Base-by-base conservation (phyloP, 768 basidiomycete genomes). In the Mycena sanguinolenta region DNA sequence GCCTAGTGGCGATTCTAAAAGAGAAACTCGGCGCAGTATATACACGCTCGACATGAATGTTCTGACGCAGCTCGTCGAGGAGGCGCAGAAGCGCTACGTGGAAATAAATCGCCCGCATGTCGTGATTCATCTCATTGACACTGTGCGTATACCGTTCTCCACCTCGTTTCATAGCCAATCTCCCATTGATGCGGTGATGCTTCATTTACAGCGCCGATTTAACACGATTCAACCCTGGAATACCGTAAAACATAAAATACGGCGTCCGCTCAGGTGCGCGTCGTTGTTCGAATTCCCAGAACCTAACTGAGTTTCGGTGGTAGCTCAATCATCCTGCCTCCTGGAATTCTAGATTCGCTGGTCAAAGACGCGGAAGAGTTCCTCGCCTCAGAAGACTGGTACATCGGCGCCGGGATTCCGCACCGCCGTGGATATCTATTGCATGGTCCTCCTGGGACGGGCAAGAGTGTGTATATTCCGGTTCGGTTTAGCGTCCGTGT, bases 21-120 rank as follows among this genome's bases (percentile, higher is more conserved):
- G 14, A 38, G 6, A 38, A 38, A 7, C 8, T 14, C 14, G 6
- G 14, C 44, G 7, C 36, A 87, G 86, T 5, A 74, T 87, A 1
- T 87, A 86, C 74, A 84, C 85, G 0, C 80, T 82, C 34, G 76
- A 86, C 60, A 82, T 84, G 77, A 75, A 79, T 4, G 82, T 80
- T 6, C 73, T 88, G 7, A 83, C 83, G 4, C 75, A 78, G 9
- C 75, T 88, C 34, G 82, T 88, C 2, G 82, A 85, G 70, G 80
- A 84, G 25, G 84, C 86, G 7, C 79, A 81, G 6, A 55, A 67
- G n/a, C 78, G 79, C 53, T 88, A 86, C 71, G 55, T 83, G 39
- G 79, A 84, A 71, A 79, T 80, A 34, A 83, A 77, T 42, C 80
- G 78, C 25, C 84, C 84, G 1, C 77, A 85, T 58, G 82, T 88